Conservation (phyloP, 176 grass and related monocot genomes). For the Carex cristatella region DNA sequence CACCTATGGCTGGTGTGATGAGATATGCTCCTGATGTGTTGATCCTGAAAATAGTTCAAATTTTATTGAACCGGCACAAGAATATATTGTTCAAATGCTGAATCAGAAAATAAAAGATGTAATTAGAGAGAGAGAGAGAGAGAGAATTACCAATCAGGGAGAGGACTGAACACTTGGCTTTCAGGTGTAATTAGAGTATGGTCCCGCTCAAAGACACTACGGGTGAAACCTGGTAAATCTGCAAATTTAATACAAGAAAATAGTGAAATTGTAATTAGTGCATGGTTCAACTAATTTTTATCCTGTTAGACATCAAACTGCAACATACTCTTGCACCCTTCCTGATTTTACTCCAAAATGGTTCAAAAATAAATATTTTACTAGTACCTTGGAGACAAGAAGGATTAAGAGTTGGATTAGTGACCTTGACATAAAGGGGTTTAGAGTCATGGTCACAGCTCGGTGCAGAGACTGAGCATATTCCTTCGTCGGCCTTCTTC, state of each 20-base stretch:
- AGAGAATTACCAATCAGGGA: constrained; percentile 67
- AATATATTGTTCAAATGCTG: constrained; percentile 14
- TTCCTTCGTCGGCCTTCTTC: constrained; percentile 17
- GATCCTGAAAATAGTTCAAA: constrained; percentile 45
- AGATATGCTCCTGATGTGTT: constrained; percentile 82
- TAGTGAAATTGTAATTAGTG: constrained; percentile 14
- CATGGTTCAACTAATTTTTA: not conserved
- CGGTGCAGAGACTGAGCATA: constrained; percentile 9
- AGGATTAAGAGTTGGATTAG: constrained; percentile 66
- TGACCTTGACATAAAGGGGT: constrained; percentile 76
- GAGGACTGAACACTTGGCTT: constrained; percentile 90
- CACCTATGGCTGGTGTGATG: constrained; percentile 67
- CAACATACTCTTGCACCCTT: not conserved
- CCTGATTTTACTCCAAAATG: not conserved
- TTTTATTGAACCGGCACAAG: not conserved
- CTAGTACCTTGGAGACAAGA: constrained; percentile 54
- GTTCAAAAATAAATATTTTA: not conserved
- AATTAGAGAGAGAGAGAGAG: not conserved
- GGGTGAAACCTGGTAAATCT: constrained; percentile 99
- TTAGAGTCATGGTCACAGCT: constrained; percentile 3
- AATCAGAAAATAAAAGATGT: not conserved
- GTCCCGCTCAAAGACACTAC: constrained; percentile 73
- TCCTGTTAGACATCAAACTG: not conserved
- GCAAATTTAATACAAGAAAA: constrained; percentile 21
- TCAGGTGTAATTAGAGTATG: constrained; percentile 93